Conservation (phyloP, 1,284 basidiomycete species). For the Apiotrichum porosum region DNA sequence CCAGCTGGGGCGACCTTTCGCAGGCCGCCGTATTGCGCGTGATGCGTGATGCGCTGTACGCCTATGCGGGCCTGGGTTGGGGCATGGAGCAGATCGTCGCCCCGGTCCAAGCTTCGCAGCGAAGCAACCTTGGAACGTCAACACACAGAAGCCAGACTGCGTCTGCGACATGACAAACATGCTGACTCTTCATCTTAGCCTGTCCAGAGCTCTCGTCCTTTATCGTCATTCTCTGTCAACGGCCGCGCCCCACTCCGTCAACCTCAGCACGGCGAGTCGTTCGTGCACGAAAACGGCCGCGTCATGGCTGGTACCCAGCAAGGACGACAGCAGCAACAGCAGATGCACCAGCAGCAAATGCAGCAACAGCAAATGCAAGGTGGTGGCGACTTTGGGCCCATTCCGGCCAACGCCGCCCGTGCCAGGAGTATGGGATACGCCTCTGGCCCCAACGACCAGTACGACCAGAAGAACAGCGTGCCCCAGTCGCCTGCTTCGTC, state of each 20-base stretch:
- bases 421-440: conserved; percentile 39
- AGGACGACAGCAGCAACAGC: conserved; percentile 1
- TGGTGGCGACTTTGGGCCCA: conserved; percentile 33
- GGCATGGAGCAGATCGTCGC: too few relatives aligned
- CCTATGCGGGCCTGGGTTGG: too few relatives aligned
- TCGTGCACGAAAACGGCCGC: conserved; percentile 1
- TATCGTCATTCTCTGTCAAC: conserved; percentile 8
- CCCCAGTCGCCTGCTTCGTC: background rate
- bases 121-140: too few relatives aligned
- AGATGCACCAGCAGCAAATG: background rate
- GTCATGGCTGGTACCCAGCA: background rate
- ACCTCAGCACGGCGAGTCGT: background rate
- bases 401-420: conserved; percentile 53
- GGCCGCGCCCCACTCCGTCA: conserved; percentile 1
- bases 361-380: conserved; percentile 10
- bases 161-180: too few relatives aligned
- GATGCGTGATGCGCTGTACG: too few relatives aligned
- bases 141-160: too few relatives aligned
- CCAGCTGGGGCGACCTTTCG: too few relatives aligned
- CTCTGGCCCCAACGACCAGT: background rate
- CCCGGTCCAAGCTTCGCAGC: too few relatives aligned
- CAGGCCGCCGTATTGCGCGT: too few relatives aligned
- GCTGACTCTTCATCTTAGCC: too few relatives aligned
- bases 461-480: conserved; percentile 8
- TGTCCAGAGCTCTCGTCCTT: background rate